phyloP scores from a whole-genome alignment of 2,329 filamentous ascomycete species.

The Aspergillus sp. region DNA sequence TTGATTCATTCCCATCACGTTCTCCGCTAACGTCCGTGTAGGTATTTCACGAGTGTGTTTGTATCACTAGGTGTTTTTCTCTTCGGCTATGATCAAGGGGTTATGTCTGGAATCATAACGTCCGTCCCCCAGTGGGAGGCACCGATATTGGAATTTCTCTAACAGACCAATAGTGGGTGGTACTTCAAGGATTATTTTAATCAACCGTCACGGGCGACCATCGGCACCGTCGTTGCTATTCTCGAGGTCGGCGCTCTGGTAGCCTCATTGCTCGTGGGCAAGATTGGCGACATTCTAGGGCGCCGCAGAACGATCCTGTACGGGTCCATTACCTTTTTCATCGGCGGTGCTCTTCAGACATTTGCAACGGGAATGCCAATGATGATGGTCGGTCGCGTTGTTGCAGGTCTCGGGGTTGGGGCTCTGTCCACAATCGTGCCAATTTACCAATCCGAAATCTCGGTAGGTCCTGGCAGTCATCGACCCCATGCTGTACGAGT shows the following conservation, averaged over 20 bases:
- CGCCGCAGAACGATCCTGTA: conserved; percentile 85
- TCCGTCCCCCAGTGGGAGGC: conserved; percentile 21
- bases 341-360: conserved; percentile 77
- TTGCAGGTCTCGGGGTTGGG: conserved; percentile 79
- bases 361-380: conserved; percentile 74
- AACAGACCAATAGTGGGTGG: conserved; percentile 51
- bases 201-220: conserved; percentile 73
- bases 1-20: conserved; percentile 4
- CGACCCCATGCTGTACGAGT: not conserved
- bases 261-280: conserved; percentile 75
- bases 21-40: conserved; percentile 32
- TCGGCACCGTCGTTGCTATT: conserved; percentile 97
- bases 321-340: conserved; percentile 77
- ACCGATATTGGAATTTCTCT: conserved; percentile 5
- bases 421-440: conserved; percentile 86
- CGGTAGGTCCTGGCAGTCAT: conserved; percentile 28
- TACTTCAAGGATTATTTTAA: conserved; percentile 90
- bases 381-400: conserved; percentile 75
- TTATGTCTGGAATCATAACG: conserved; percentile 64
- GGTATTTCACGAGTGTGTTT: conserved; percentile 86
- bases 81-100: conserved; percentile 57
- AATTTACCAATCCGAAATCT: conserved; percentile 91
- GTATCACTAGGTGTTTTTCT: conserved; percentile 56
- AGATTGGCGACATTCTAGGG: conserved; percentile 84
- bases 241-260: conserved; percentile 89